These are phyloP conservation scores for Cryptosporidium sp. DNA, from an alignment of 169 alveolate species.

Conservation along the genomic window DNA sequence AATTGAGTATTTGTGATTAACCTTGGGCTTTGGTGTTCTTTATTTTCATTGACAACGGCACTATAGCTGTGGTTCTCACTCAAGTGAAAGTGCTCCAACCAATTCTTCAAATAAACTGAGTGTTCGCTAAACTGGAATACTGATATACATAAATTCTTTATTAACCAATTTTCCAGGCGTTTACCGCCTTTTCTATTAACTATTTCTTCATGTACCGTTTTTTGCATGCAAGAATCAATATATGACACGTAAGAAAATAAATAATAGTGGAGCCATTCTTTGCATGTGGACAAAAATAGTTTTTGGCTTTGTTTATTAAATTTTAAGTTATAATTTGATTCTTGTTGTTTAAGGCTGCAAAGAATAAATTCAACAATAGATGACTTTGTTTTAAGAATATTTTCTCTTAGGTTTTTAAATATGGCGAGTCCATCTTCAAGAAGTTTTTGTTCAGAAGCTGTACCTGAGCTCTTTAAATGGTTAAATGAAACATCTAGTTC, in stretches of 20 bases:
- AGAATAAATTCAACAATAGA: conserved; percentile 21
- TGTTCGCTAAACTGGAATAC: conserved; percentile 60
- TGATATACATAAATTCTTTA: conserved; percentile 47
- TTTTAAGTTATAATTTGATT: not conserved
- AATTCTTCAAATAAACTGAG: conserved; percentile 39
- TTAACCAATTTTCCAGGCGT: conserved; percentile 33
- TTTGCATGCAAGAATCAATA: conserved; percentile 45
- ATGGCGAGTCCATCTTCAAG: conserved; percentile 1
- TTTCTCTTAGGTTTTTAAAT: conserved; percentile 15
- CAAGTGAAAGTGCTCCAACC: conserved; percentile 55
- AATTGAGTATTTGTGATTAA: not conserved
- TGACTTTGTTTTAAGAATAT: not conserved
- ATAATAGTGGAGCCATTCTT: conserved; percentile 64
- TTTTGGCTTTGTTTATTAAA: not conserved
- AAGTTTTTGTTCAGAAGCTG: not conserved
- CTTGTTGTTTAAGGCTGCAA: conserved; percentile 11
- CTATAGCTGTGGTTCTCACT: conserved; percentile 4
- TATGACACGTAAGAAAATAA: conserved; percentile 54
- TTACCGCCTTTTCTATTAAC: not conserved
- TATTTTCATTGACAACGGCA: not conserved
- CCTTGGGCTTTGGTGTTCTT: not conserved
- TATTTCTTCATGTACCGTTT: conserved; percentile 32
- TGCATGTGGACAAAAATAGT: not conserved
- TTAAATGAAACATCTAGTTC: conserved; percentile 34
- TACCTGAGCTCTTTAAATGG: not conserved